A percentile compares a stretch with the other conserved stretches of the same genome.
Conservation (phyloP, 176 grass and related monocot species). For the Carex myosuroides region DNA sequence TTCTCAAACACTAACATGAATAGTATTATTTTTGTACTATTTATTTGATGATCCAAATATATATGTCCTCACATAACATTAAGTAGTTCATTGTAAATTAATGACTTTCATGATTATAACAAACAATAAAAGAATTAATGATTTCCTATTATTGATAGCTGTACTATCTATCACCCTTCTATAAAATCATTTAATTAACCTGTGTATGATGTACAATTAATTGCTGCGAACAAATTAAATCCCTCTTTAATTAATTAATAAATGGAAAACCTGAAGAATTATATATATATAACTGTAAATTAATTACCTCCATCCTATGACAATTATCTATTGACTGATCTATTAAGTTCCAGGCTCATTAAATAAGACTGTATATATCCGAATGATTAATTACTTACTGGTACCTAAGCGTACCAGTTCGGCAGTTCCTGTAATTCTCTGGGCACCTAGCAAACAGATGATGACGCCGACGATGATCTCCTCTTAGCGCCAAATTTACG, state of each 20-base stretch:
- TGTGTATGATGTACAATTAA: not conserved
- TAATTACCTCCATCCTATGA: not conserved
- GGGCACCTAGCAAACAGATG: not conserved
- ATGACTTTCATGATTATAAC: not conserved
- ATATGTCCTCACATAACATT: not conserved
- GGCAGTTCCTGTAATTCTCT: not conserved
- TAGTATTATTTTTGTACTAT: not conserved
- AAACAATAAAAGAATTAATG: not conserved
- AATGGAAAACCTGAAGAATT: not conserved
- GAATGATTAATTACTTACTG: not conserved
- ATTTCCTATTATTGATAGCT: too few relatives aligned
- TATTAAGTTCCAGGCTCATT: not conserved
- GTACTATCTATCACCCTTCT: not conserved
- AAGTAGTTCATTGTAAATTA: not conserved
- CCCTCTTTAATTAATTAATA: not conserved
- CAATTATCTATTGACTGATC: not conserved
- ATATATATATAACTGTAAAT: slow-evolving; percentile 2
- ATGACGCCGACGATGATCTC: slow-evolving; percentile 14
- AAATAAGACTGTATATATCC: not conserved
- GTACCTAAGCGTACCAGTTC: not conserved
- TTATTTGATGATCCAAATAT: not conserved
- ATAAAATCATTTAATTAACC: not conserved
- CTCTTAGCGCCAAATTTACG: slow-evolving; percentile 24
- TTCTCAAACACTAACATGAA: not conserved
- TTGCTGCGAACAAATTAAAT: not conserved